Conservation (phyloP, 129 eudicot genomes). For the Helichrysum umbraculigerum region DNA sequence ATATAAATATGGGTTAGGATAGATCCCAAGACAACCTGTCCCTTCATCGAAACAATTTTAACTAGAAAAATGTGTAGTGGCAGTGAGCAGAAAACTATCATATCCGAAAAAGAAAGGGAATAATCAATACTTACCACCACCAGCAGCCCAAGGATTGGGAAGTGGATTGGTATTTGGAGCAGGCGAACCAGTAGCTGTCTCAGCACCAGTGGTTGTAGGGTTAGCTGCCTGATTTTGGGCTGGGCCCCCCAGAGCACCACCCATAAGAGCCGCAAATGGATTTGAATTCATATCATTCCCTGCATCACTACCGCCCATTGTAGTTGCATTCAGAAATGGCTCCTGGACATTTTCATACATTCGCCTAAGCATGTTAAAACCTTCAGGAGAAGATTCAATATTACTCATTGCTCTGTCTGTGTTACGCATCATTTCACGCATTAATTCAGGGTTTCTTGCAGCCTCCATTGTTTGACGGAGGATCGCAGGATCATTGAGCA, state of each 20-base stretch:
- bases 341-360: slow-evolving; percentile 96
- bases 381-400: slow-evolving; percentile 92
- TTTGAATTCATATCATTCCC: slow-evolving; percentile 58
- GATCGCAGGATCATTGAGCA: slow-evolving; percentile 85
- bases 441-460: slow-evolving; percentile 82
- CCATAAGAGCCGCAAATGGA: slow-evolving; percentile 89
- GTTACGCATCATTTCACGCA: slow-evolving; percentile 96
- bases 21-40: neutral
- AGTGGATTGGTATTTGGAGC: slow-evolving; percentile 82
- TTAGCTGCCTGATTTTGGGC: slow-evolving; percentile 48
- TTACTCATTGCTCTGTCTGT: slow-evolving; percentile 97
- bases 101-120: neutral
- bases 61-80: neutral
- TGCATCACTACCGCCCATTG: slow-evolving; percentile 55
- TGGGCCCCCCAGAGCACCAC: slow-evolving; percentile 47
- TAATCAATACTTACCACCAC: slow-evolving; percentile 48
- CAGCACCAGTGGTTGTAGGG: slow-evolving; percentile 63
- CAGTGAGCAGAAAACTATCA: neutral
- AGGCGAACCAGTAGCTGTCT: slow-evolving; percentile 51
- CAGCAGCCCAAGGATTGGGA: slow-evolving; percentile 84
- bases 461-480: slow-evolving; percentile 87
- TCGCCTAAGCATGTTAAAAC: slow-evolving; percentile 92
- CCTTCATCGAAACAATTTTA: neutral
- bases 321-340: slow-evolving; percentile 77
- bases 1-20: neutral